Evolutionary conservation across 257 asterid species (phyloP).

Genomic region (Solanum microdontum): DNA sequence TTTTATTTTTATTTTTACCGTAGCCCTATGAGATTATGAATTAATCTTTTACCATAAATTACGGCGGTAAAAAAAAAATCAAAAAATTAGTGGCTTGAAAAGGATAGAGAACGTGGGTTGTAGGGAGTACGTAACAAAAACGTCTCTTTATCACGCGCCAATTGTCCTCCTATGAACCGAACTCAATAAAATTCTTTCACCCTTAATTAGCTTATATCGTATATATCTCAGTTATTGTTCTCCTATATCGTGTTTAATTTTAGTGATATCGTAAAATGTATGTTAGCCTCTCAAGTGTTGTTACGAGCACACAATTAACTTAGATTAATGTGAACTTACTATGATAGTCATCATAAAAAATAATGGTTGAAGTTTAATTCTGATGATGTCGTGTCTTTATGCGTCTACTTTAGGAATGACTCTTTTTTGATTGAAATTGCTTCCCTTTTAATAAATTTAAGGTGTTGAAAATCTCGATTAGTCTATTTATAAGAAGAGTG

Average conservation of each 20-base stretch:
- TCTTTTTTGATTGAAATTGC: no score
- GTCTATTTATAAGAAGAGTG: no score
- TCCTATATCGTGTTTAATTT: background rate
- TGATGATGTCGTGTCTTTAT: no score
- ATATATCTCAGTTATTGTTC: background rate
- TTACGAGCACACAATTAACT: background rate
- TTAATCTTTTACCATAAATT: background rate
- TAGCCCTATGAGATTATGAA: background rate
- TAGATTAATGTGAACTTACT: background rate
- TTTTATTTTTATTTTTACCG: background rate
- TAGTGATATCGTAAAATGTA: background rate
- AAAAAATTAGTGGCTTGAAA: background rate
- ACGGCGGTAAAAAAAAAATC: background rate
- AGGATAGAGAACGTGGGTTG: background rate
- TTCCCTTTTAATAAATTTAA: background rate
- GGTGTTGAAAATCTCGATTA: background rate
- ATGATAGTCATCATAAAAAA: rapidly evolving
- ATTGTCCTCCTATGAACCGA: background rate
- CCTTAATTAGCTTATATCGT: background rate
- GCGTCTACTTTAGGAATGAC: background rate
- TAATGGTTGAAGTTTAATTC: no score
- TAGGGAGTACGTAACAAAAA: background rate
- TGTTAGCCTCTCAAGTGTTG: background rate
- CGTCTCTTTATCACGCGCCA: background rate
- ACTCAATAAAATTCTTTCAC: rapidly evolving